Percentiles rank a stretch among this genome's conserved stretches.
phyloP scores from a whole-genome alignment of 78 protist genomes.

The Trichosphaerium sp. region DNA sequence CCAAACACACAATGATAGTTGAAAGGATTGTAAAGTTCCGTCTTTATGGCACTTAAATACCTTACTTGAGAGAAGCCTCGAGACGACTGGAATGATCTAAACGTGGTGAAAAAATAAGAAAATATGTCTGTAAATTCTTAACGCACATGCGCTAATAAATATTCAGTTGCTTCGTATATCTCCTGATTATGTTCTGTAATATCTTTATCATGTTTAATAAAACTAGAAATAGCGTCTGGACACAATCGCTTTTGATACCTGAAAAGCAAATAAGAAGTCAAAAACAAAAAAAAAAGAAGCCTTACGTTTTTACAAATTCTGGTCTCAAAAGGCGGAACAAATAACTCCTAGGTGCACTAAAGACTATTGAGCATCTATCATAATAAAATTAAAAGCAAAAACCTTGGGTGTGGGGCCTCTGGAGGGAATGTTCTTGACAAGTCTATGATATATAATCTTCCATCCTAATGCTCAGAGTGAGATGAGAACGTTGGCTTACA shows the following conservation, averaged over 20 bases:
- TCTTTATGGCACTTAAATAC: too few relatives aligned
- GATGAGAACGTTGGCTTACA: conserved; percentile 44
- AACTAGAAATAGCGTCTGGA: conserved; percentile 22
- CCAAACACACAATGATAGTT: too few relatives aligned
- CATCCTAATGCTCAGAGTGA: background rate
- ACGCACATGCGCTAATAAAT: background rate
- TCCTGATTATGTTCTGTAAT: background rate
- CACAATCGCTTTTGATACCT: background rate
- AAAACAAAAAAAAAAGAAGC: conserved; percentile 12
- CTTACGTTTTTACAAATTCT: conserved; percentile 18
- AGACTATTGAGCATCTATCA: too few relatives aligned
- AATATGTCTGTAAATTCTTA: background rate
- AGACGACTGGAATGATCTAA: too few relatives aligned
- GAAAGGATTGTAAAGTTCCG: too few relatives aligned
- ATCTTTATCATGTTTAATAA: background rate
- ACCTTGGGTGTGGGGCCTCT: conserved; percentile 16
- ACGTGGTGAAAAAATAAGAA: too few relatives aligned
- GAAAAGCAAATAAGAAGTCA: conserved; percentile 16
- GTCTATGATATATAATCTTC: conserved; percentile 10
- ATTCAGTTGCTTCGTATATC: background rate
- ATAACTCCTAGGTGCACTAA: too few relatives aligned
- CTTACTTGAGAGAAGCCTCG: too few relatives aligned
- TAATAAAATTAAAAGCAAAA: background rate
- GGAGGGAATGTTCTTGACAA: conserved; percentile 26
- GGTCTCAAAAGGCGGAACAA: too few relatives aligned